These are phyloP conservation scores for Suillus ampliporus DNA, from an alignment of 768 basidiomycete species.

Conservation along the genomic window DNA sequence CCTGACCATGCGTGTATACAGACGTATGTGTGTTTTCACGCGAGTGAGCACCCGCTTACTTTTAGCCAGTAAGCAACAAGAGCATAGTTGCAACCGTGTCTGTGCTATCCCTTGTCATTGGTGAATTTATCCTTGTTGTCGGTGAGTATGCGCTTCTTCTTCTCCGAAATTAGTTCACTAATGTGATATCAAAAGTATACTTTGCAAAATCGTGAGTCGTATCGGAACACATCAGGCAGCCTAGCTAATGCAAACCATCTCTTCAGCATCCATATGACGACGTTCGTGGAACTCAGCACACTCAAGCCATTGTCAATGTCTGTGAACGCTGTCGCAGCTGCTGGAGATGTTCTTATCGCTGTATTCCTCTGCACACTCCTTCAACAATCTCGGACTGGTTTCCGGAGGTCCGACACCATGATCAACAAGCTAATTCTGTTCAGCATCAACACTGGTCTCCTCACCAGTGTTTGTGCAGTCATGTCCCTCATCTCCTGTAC, in stretches of 20 bases:
- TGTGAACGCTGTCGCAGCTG: constrained; percentile 55
- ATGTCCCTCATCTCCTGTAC: constrained; percentile 58
- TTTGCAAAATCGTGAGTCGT: constrained; percentile 40
- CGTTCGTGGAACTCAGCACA: constrained; percentile 48
- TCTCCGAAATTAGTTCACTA: background rate
- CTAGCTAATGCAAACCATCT: constrained; percentile 17
- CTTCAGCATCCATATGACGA: constrained; percentile 42
- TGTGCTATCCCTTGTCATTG: constrained; percentile 41
- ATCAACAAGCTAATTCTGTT: constrained; percentile 61
- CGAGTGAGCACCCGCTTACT: background rate
- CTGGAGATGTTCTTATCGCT: constrained; percentile 56
- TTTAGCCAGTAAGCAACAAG: constrained; percentile 53
- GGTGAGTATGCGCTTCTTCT: constrained; percentile 18
- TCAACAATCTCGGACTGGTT: constrained; percentile 55
- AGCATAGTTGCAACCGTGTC: constrained; percentile 41
- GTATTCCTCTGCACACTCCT: constrained; percentile 51
- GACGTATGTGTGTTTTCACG: constrained; percentile 39
- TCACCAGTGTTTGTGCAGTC: constrained; percentile 56
- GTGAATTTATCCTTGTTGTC: constrained; percentile 39
- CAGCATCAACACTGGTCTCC: constrained; percentile 48
- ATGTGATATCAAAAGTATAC: constrained; percentile 36
- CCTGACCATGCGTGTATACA: constrained; percentile 55
- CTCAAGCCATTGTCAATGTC: constrained; percentile 59
- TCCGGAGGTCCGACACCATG: constrained; percentile 58
- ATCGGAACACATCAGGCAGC: background rate